Base-by-base conservation (phyloP, 208 protist species). In the Leishmania turanica region DNA sequence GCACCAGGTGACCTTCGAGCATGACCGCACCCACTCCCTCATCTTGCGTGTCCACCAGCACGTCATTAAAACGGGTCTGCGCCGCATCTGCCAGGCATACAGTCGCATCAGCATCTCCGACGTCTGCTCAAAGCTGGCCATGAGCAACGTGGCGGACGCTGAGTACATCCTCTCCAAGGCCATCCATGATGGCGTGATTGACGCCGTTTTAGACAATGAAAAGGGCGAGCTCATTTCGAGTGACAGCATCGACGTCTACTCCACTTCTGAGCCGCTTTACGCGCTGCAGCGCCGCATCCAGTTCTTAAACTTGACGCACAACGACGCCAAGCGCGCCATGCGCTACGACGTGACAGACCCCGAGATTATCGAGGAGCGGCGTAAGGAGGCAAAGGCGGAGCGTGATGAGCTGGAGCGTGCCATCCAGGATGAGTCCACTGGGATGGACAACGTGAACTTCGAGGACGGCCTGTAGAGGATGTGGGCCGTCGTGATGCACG, bases 131-230 rank as follows among this genome's bases (percentile, higher is more conserved):
- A 99, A 99, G 90, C 92, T 99, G 37, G 84, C 96, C 8, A 97
- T 99, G 79, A 98, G 99, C 82, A 97, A 96, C 78, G 84, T 94
- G 15, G 92, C 98, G 31, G 98, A 99, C 93, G 98, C 97, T 11
- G 98, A 99, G 92, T 99, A 98, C 88, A 99, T 99, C 80, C 96
- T 99, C 56, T 93, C 99, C 58, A 99, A 99, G 91, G 99, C 99
- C 49, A 99, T 99, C 75, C 93, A 92, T 79, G 98, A 99, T 89
- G 96, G 98, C 76, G 98, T 99, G 27, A 99, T 99, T 83, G 97
- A 99, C 81, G 99, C 98, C 1, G 93, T 93, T 0, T 95, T 99
- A 66, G 97, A 99, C 87, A 98, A 99, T 87, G 92, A 97, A 60
- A 92, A 93, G 47, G 92, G 95, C 24, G 92, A 93, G 79, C 88